Percentiles rank a stretch among this genome's conserved stretches.
These are phyloP conservation scores for Myochromella boudieri DNA, from an alignment of 768 basidiomycete species.

Conservation along the genomic window DNA sequence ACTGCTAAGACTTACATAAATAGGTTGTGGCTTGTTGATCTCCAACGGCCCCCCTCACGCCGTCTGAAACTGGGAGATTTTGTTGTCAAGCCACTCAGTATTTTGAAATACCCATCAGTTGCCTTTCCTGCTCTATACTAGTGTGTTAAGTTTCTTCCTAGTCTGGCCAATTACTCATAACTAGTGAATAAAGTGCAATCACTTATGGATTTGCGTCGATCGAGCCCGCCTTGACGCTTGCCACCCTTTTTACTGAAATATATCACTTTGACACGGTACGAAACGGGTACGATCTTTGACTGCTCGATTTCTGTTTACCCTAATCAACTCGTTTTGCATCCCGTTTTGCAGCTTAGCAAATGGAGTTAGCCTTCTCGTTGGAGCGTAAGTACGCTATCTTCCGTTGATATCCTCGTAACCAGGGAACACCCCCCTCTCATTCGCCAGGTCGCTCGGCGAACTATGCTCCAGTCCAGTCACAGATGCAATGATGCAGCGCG, in stretches of 20 bases:
- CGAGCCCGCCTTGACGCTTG: slow-evolving; percentile 37
- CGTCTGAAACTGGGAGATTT: slow-evolving; percentile 27
- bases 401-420: not conserved
- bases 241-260: slow-evolving; percentile 35
- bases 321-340: not conserved
- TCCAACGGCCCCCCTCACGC: slow-evolving; percentile 26
- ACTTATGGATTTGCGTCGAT: slow-evolving; percentile 40
- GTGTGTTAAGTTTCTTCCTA: slow-evolving; percentile 18
- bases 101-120: slow-evolving; percentile 41
- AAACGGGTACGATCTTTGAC: slow-evolving; percentile 27
- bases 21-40: slow-evolving; percentile 31
- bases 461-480: slow-evolving; percentile 36
- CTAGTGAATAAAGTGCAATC: slow-evolving; percentile 24
- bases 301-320: not conserved
- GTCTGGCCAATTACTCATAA: no score
- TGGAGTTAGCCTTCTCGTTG: slow-evolving; percentile 34
- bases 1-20: slow-evolving; percentile 22
- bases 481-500: slow-evolving; percentile 34
- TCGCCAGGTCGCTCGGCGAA: slow-evolving; percentile 30
- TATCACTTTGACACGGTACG: slow-evolving; percentile 38
- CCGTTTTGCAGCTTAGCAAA: slow-evolving; percentile 28
- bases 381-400: slow-evolving; percentile 25
- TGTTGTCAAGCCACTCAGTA: slow-evolving; percentile 32
- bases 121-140: slow-evolving; percentile 35
- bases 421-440: no score